Conservation (phyloP, 2,329 filamentous ascomycete species). For the Fusarium sp. region DNA sequence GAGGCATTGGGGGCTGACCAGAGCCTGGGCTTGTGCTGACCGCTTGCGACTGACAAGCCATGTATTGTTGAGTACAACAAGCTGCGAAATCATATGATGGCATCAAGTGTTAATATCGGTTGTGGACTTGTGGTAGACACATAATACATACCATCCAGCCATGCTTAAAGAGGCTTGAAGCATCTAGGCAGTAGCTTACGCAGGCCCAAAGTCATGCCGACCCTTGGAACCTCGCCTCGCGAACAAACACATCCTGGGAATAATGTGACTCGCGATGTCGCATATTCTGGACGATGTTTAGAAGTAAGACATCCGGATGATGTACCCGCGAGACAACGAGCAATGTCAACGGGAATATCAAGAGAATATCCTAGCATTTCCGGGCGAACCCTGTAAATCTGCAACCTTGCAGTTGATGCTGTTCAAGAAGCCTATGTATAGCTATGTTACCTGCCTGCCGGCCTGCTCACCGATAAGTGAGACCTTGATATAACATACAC, state of each 20-base stretch:
- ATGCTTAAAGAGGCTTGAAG: conserved; percentile 8
- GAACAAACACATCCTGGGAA: conserved; percentile 12
- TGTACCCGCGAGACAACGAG: conserved; percentile 23
- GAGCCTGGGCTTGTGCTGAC: conserved; percentile 17
- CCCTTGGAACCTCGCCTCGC: conserved; percentile 10
- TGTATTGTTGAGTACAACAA: conserved; percentile 5
- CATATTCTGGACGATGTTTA: conserved; percentile 1
- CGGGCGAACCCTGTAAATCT: conserved; percentile 23
- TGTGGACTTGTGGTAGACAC: conserved; percentile 22
- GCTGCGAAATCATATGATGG: conserved; percentile 8
- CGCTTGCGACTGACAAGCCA: neutral
- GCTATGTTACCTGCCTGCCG: neutral
- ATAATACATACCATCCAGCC: neutral
- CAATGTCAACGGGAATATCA: conserved; percentile 6
- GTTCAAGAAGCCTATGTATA: neutral
- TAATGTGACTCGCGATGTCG: conserved; percentile 23
- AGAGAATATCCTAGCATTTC: conserved; percentile 10
- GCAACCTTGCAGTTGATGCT: conserved; percentile 11
- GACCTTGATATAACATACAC: conserved; percentile 14
- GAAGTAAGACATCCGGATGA: conserved; percentile 26
- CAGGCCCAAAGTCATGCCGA: conserved; percentile 1
- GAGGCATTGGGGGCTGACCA: conserved; percentile 15
- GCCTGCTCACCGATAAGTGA: conserved; percentile 17
- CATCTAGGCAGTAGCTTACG: conserved; percentile 28
- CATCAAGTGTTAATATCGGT: conserved; percentile 1